These are phyloP conservation scores for Petunia axillaris DNA, from an alignment of 257 asterid species.

Conservation along the genomic window DNA sequence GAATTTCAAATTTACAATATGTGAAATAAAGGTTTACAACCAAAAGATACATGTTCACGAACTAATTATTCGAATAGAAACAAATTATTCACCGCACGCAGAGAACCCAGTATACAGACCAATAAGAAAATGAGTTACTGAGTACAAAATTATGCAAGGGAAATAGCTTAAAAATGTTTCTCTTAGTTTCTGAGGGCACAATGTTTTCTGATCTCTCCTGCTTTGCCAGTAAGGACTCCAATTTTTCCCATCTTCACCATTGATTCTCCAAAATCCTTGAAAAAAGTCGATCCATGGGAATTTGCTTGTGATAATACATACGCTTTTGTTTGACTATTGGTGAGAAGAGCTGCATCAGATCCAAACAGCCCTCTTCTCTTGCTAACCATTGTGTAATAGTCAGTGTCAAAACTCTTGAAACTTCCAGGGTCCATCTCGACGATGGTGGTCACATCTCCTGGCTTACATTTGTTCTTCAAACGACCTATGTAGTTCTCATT, in stretches of 20 bases:
- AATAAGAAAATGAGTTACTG: background rate
- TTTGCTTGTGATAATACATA: constrained; percentile 35
- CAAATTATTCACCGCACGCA: background rate
- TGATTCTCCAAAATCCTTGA: constrained; percentile 50
- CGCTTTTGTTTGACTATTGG: constrained; percentile 36
- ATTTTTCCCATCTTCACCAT: constrained; percentile 48
- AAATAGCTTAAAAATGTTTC: background rate
- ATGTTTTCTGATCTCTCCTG: constrained; percentile 45
- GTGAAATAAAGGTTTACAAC: too few species aligned
- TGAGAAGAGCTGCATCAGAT: constrained; percentile 48
- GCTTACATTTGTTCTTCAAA: constrained; percentile 1
- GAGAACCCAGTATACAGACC: background rate
- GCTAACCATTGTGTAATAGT: constrained; percentile 30
- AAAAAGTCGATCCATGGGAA: constrained; percentile 35
- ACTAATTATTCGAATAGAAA: background rate
- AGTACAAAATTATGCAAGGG: background rate
- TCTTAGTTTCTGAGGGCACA: constrained; percentile 29
- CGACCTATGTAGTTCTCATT: constrained; percentile 33
- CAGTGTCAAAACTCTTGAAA: constrained; percentile 38
- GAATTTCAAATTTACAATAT: too few species aligned
- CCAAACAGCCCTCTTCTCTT: constrained; percentile 44
- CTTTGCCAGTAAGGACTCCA: constrained; percentile 39
- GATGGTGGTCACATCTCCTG: background rate
- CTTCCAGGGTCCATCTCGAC: constrained; percentile 44
- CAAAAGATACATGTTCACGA: background rate